Evolutionary conservation across 345 rosid genomes (phyloP), one percentile per base, ranked within the genome.

Genomic region (Cardamine resedifolia): DNA sequence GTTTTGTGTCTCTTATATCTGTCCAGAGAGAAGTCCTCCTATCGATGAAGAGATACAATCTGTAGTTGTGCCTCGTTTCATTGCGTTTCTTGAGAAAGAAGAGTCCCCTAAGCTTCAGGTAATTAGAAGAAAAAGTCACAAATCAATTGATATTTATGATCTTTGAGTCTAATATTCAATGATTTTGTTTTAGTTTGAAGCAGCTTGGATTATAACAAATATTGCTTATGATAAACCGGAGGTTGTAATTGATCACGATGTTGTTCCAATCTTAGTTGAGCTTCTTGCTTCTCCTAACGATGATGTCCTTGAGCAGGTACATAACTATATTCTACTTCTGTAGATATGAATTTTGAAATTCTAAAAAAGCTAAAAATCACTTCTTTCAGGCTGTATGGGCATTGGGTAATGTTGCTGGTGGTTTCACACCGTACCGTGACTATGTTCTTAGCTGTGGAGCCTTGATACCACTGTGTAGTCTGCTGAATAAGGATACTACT

Each of bases 281-380:
- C 91, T 86, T 78, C 76, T 88, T 49, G 70, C 66, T 58, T 88
- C 91, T 31, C 82, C 85, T 28, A 70, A 80, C 14, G 86, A 85
- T 69, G 85, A 77, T 69, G 82, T 88, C 71, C 87, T 87, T n/a
- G 91, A 86, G 44, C 88, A 85, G 89, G 95, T 86, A 55, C n/a
- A 12, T 45, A 16, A 12, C 43, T 45, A 16, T 0, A 79, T 52
- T 48, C 15, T 14, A 41, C 41, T 49, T 36, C 4, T 26, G 44
- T 69, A 26, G 10, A 14, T 49, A 26, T 50, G 23, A n/a, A 18
- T 55, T 55, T 23, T 53, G 41, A 23, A 10, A 19, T 21, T 38
- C n/a, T 12, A 6, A 11, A 38, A 38, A 38, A 12, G n/a, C 43
- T 4, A 0, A 10, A 3, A 38, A 38, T 9, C 11, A 11, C n/a